Conservation (phyloP, 208 protist species). For the Leishmania tropica region DNA sequence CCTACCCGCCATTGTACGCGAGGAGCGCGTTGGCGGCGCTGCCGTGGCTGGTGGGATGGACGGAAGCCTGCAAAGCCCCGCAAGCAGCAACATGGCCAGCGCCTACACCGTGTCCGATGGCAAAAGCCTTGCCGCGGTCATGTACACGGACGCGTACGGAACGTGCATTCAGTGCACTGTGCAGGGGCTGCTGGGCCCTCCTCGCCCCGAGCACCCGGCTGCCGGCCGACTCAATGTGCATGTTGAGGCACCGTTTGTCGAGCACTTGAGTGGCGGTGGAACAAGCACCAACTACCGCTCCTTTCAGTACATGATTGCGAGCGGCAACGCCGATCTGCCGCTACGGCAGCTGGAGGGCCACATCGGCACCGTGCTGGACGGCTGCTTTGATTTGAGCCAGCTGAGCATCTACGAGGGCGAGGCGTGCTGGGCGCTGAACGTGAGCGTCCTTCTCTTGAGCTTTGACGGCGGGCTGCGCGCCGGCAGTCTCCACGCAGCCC, state of each 20-base stretch:
- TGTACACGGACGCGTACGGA: slow-evolving; percentile 78
- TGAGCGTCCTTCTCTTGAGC: slow-evolving; percentile 68
- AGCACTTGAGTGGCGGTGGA: slow-evolving; percentile 30
- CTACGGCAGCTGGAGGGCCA: slow-evolving; percentile 78
- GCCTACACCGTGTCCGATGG: background rate
- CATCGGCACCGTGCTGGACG: slow-evolving; percentile 54
- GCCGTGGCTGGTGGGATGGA: background rate
- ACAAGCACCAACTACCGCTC: slow-evolving; percentile 19
- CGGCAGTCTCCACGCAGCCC: slow-evolving; percentile 59
- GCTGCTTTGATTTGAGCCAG: slow-evolving; percentile 58
- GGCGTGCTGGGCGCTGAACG: slow-evolving; percentile 85
- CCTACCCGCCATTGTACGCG: slow-evolving; percentile 55
- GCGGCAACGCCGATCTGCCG: slow-evolving; percentile 45
- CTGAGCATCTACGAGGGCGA: slow-evolving; percentile 66
- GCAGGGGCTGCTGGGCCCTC: slow-evolving; percentile 75
- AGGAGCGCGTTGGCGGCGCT: slow-evolving; percentile 24
- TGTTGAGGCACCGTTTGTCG: slow-evolving; percentile 70
- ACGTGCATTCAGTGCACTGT: slow-evolving; percentile 66
- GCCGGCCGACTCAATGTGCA: slow-evolving; percentile 75
- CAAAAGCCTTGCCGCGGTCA: slow-evolving; percentile 55
- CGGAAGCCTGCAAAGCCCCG: background rate
- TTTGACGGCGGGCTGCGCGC: slow-evolving; percentile 79
- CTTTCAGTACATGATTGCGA: slow-evolving; percentile 36
- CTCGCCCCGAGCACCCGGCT: slow-evolving; percentile 43
- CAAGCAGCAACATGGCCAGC: background rate